Evolutionary conservation across 495 filamentous ascomycete species (phyloP), one percentile per base, ranked within the genome.

Genomic region (Aspergillus baeticus): DNA sequence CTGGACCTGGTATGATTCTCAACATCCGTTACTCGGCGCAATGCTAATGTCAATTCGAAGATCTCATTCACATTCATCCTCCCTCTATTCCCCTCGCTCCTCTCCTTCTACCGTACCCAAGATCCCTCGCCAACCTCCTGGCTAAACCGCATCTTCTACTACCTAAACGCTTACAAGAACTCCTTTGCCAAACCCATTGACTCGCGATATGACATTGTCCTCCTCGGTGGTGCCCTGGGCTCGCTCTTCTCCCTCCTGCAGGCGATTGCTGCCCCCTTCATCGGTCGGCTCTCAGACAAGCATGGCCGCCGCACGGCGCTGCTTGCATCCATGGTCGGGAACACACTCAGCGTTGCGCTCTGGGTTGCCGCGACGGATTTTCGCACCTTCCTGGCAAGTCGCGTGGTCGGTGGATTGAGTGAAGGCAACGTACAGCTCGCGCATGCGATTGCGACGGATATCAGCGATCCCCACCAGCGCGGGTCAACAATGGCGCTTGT

Each of bases 391-490:
- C 77, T 99, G 4, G 90, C 91, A 6, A 94, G 89, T 63, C 86
- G 94, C 36, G 77, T 99, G 14, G 89, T 99, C 2, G 94, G 94
- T 14, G 94, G 94, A 0, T 74, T 99, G 56, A 96, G 92, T 48
- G 94, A 99, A 68, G 95, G 92, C 22, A 99, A 99, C 63, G 90
- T 99, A 0, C 94, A 99, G 73, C 77, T 99, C 2, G 95, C 95
- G 17, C 92, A 91, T 51, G 95, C 95, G 37, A 99, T 99, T 63
- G 94, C 95, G 10, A 95, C 94, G 7, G 94, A 99, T 71, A 89
- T 99, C 55, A 94, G 89, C 53, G 90, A 94, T 63, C 84, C 89
- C 49, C 80, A 81, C 42, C 87, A 84, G 53, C 82, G 94, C 21
- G 90, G 91, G 1, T 85, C 89, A 14, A 96, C 95, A 26, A 96